Base-by-base conservation (phyloP, 352 stramenopile species). In the Aphanomyces stellatus region DNA sequence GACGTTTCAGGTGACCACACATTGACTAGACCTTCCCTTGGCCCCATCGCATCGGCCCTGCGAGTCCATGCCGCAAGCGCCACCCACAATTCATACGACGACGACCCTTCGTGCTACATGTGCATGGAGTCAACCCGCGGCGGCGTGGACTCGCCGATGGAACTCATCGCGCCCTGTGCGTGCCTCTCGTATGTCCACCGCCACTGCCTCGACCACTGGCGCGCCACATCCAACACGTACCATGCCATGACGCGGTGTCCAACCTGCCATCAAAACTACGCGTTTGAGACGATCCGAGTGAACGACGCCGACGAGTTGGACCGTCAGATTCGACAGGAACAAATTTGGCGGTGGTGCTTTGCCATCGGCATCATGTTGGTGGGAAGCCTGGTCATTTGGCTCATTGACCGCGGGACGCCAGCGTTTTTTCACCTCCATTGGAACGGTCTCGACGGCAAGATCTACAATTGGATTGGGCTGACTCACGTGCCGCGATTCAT, bases 121-220 rank as follows among this genome's bases (percentile, higher is more conserved):
- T 66, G 59, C 59, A 27, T 17, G 27, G 35, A 25, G 8, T 33
- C 59, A 34, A 31, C 35, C 22, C 11, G 6, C 17, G 49, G 49
- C 10, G 19, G 24, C 6, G 30, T 4, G 35, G 1, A 6, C 15
- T 48, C 35, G 7, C 15, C 59, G 17, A 66, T 28, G 1, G 59
- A 66, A 28, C 41, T 55, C 8, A 66, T 66, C 42, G 59, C 59
- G 22, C 59, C 59, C 6, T 66, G 59, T 28, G 19, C 41, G 15
- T 66, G 59, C 46, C 30, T 13, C 5, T n/a, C 59, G 19, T 66
- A 66, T 35, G 25, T 66, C 41, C 59, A 66, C 46, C 59, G 59
- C 3, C 10, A 51, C 7, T 66, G 59, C 46, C n/a, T 66, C 11
- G 59, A 66, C 28, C n/a, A 31, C 11, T 19, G n/a, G 10, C 59